Conservation (phyloP, 176 grass and related monocot genomes). For the Carex myosuroides region DNA sequence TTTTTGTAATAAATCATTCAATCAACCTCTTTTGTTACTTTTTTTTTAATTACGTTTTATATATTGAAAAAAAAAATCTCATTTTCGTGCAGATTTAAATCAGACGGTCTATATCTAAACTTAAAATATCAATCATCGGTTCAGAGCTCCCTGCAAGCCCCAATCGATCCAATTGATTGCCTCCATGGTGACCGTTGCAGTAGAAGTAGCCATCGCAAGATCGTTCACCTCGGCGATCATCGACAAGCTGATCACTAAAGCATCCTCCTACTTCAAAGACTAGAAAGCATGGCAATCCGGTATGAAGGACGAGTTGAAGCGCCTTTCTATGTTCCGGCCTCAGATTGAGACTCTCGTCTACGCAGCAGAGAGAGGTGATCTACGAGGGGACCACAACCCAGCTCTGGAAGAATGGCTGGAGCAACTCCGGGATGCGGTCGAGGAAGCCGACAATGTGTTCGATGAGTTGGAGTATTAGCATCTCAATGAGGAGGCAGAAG, state of each 20-base stretch:
- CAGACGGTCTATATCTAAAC: too few species aligned
- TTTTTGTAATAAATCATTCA: too few species aligned
- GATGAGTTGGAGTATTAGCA: slow-evolving; percentile 15
- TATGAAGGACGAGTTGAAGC: neutral
- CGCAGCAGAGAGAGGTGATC: neutral
- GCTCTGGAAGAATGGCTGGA: slow-evolving; percentile 15
- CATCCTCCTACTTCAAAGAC: neutral
- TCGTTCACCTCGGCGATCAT: slow-evolving; percentile 6
- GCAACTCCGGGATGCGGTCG: neutral
- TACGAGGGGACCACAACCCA: neutral
- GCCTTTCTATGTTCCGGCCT: neutral
- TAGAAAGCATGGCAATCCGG: slow-evolving; percentile 7
- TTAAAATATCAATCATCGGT: too few species aligned
- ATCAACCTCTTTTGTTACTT: too few species aligned
- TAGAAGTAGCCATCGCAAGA: neutral
- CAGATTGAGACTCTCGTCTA: neutral
- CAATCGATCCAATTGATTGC: neutral
- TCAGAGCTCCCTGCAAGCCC: too few species aligned
- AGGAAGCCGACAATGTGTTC: slow-evolving; percentile 11
- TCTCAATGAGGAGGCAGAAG: neutral
- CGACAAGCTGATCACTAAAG: neutral
- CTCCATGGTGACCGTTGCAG: neutral
- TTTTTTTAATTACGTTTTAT: too few species aligned
- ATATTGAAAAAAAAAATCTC: too few species aligned
- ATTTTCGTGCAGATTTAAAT: too few species aligned